Conservation (phyloP, 192 early-diverging fungal genomes). For the Spinellus fusiger region DNA sequence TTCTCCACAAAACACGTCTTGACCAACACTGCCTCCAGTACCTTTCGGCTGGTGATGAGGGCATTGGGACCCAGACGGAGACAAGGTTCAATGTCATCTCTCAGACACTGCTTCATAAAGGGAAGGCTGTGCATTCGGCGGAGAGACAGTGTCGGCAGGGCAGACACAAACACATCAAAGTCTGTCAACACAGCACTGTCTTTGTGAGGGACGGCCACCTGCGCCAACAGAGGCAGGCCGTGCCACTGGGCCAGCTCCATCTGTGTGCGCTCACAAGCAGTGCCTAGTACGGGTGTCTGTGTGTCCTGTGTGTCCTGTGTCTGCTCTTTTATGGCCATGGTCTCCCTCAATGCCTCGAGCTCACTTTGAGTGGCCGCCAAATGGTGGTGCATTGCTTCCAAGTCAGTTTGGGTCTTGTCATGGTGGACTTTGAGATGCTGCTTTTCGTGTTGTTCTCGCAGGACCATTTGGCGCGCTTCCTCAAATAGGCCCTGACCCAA, state of each 20-base stretch:
- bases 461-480: conserved; percentile 88
- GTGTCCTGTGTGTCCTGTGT: conserved; percentile 4
- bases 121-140: conserved; percentile 65
- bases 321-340: conserved; percentile 58
- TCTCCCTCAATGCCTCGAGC: conserved; percentile 71
- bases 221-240: conserved; percentile 25
- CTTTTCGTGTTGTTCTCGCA: conserved; percentile 55
- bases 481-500: conserved; percentile 84
- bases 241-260: conserved; percentile 9
- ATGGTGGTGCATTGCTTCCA: conserved; percentile 48
- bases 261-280: no score
- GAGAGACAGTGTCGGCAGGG: conserved; percentile 42
- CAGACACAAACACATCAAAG: conserved; percentile 80
- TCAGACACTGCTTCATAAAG: conserved; percentile 82
- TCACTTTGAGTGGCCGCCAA: conserved; percentile 67
- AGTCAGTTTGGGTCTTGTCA: conserved; percentile 48
- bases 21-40: conserved; percentile 79
- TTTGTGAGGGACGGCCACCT: conserved; percentile 25
- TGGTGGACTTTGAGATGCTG: conserved; percentile 37
- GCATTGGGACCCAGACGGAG: conserved; percentile 90
- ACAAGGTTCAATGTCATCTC: conserved; percentile 90
- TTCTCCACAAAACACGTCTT: conserved; percentile 88
- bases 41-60: conserved; percentile 74
- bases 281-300: conserved; percentile 30
- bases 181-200: conserved; percentile 75